Evolutionary conservation across 2,329 filamentous ascomycete genomes (phyloP).

Genomic region (Furcasterigmium sp.): DNA sequence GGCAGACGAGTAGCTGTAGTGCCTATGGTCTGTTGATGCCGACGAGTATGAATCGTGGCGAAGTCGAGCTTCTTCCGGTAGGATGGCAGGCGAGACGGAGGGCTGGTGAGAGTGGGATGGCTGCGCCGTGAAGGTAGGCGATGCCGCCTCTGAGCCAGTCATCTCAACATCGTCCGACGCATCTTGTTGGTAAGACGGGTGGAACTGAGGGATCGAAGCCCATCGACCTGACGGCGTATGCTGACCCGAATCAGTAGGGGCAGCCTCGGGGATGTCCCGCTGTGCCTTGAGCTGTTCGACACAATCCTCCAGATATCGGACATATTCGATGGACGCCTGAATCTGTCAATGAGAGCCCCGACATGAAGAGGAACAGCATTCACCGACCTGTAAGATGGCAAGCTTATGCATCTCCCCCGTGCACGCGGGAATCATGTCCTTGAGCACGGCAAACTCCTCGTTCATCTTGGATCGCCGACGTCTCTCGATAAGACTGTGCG

Average conservation of each 20-base stretch:
- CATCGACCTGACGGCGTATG: slow-evolving; percentile 21
- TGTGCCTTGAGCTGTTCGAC: slow-evolving; percentile 71
- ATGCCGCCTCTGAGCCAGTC: slow-evolving; percentile 45
- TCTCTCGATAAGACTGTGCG: slow-evolving; percentile 91
- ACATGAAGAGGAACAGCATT: background rate
- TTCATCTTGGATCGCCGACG: slow-evolving; percentile 95
- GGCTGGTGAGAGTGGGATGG: slow-evolving; percentile 30
- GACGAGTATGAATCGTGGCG: slow-evolving; percentile 51
- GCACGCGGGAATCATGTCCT: slow-evolving; percentile 93
- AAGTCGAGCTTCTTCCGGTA: slow-evolving; percentile 36
- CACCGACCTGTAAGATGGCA: slow-evolving; percentile 79
- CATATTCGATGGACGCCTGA: slow-evolving; percentile 92
- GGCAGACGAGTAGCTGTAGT: slow-evolving; percentile 39
- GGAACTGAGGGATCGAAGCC: slow-evolving; percentile 16
- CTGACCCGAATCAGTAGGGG: slow-evolving; percentile 19
- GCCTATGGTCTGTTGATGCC: slow-evolving; percentile 43
- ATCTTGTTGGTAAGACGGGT: slow-evolving; percentile 33
- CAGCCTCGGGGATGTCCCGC: slow-evolving; percentile 23
- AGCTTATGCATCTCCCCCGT: slow-evolving; percentile 98
- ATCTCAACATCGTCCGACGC: slow-evolving; percentile 53
- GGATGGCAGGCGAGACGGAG: slow-evolving; percentile 47
- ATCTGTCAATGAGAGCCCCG: background rate
- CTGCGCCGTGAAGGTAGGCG: slow-evolving; percentile 36
- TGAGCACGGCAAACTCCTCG: slow-evolving; percentile 90
- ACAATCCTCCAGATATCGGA: slow-evolving; percentile 89